Evolutionary conservation across 768 basidiomycete genomes (phyloP).

Genomic region (Polyporus arcularius): DNA sequence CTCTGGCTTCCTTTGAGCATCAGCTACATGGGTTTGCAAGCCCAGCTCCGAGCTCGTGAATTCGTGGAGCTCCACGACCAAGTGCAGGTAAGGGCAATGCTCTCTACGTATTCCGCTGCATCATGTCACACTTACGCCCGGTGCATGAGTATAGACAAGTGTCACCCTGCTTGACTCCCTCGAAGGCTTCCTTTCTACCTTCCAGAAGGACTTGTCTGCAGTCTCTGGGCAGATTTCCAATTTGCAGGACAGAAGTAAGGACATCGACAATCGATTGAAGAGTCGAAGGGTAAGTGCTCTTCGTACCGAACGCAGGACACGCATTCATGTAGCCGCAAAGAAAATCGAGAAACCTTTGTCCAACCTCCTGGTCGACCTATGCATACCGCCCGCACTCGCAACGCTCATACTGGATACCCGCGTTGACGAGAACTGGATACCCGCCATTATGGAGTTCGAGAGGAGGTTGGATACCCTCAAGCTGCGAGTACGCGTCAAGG

Average conservation of each 20-base stretch:
- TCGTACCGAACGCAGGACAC: background rate
- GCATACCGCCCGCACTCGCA: constrained; percentile 79
- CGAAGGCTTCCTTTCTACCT: constrained; percentile 90
- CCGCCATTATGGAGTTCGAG: constrained; percentile 81
- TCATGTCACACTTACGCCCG: background rate
- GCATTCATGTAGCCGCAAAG: constrained; percentile 42
- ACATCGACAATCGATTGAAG: constrained; percentile 85
- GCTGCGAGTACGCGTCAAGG: constrained; percentile 79
- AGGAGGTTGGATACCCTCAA: constrained; percentile 65
- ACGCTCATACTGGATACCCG: constrained; percentile 79
- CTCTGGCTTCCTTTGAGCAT: too few relatives aligned
- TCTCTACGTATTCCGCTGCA: background rate
- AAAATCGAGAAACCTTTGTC: constrained; percentile 87
- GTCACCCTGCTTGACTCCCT: constrained; percentile 83
- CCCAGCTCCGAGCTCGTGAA: constrained; percentile 47
- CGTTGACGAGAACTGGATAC: constrained; percentile 89
- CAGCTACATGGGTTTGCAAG: constrained; percentile 12
- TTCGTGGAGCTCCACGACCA: constrained; percentile 91
- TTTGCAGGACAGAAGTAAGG: constrained; percentile 85
- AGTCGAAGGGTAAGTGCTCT: constrained; percentile 69
- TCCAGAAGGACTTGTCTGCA: constrained; percentile 90
- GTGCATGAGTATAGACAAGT: constrained; percentile 62
- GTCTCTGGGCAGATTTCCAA: constrained; percentile 98
- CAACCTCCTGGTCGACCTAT: constrained; percentile 75
- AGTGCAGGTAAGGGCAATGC: constrained; percentile 60